phyloP scores from a whole-genome alignment of 441 rosid genomes.

The Pelargonium hybrid region DNA sequence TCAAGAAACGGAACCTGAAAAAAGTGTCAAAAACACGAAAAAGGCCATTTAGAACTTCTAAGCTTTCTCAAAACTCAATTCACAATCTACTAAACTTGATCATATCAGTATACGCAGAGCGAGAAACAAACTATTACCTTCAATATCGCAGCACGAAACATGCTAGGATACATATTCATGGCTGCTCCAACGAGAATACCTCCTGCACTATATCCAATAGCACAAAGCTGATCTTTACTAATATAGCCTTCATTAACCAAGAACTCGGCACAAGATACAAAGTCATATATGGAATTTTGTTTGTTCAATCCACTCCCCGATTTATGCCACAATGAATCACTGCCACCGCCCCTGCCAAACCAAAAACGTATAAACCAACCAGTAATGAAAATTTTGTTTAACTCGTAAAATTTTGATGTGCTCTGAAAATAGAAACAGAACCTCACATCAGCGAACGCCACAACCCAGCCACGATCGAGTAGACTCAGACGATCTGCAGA shows the following conservation, averaged over 20 bases:
- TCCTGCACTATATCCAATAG: slow-evolving; percentile 73
- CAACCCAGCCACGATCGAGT: slow-evolving; percentile 90
- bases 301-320: slow-evolving; percentile 53
- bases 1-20: slow-evolving; percentile 83
- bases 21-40: too few species aligned
- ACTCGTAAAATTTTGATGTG: background rate
- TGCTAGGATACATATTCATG: slow-evolving; percentile 47
- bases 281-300: slow-evolving; percentile 62
- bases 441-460: slow-evolving; percentile 96
- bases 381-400: background rate
- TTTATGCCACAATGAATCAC: slow-evolving; percentile 70
- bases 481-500: slow-evolving; percentile 59
- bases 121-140: slow-evolving; percentile 38
- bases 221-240: slow-evolving; percentile 48
- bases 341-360: slow-evolving; percentile 59
- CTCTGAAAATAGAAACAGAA: slow-evolving; percentile 21
- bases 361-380: background rate
- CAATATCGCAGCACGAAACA: slow-evolving; percentile 61
- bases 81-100: background rate
- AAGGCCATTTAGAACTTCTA: background rate
- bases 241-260: slow-evolving; percentile 63
- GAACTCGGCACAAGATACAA: slow-evolving; percentile 45
- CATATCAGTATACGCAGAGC: background rate
- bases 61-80: background rate
- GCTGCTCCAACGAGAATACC: slow-evolving; percentile 69